Evolutionary conservation across 352 stramenopile genomes (phyloP).

Genomic region (Phytophthora brassicae): DNA sequence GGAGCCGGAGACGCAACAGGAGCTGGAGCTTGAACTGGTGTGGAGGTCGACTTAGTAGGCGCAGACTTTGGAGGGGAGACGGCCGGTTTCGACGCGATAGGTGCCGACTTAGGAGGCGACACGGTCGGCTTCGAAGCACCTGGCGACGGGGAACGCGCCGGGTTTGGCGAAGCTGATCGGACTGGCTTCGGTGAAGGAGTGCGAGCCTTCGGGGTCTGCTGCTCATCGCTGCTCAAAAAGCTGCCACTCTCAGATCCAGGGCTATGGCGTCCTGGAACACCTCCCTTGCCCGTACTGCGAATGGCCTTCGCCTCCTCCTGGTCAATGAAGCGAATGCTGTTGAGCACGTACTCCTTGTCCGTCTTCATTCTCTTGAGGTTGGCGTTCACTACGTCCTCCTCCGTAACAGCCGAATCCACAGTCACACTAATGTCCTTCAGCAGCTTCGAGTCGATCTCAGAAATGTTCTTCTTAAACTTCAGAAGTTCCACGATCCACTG

Average conservation of each 20-base stretch:
- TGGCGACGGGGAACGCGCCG: slow-evolving; percentile 26
- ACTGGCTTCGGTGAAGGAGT: slow-evolving; percentile 37
- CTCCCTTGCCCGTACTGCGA: slow-evolving; percentile 72
- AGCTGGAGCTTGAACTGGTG: too few relatives aligned
- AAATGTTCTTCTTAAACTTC: slow-evolving; percentile 87
- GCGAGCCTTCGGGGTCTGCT: slow-evolving; percentile 37
- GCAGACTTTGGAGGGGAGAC: slow-evolving; percentile 20
- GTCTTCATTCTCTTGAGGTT: slow-evolving; percentile 86
- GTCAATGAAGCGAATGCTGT: slow-evolving; percentile 89
- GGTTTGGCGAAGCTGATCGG: slow-evolving; percentile 25
- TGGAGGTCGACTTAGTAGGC: slow-evolving; percentile 18
- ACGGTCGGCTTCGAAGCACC: slow-evolving; percentile 18
- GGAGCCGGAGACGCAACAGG: slow-evolving; percentile 6
- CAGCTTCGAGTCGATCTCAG: slow-evolving; percentile 71
- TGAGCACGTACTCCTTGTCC: slow-evolving; percentile 89
- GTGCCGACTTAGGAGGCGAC: slow-evolving; percentile 17
- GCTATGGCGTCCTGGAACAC: slow-evolving; percentile 43
- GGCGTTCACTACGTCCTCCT: slow-evolving; percentile 67
- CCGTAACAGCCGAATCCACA: slow-evolving; percentile 48
- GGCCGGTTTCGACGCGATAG: slow-evolving; percentile 18
- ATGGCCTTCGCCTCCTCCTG: slow-evolving; percentile 89
- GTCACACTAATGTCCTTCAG: slow-evolving; percentile 64
- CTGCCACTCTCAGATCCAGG: slow-evolving; percentile 61
- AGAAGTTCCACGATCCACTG: slow-evolving; percentile 89
- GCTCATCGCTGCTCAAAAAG: slow-evolving; percentile 42